Evolutionary conservation across 139 green algal genomes (phyloP), one percentile per base, ranked within the genome.

Genomic region (Pedinophyceae sp.): DNA sequence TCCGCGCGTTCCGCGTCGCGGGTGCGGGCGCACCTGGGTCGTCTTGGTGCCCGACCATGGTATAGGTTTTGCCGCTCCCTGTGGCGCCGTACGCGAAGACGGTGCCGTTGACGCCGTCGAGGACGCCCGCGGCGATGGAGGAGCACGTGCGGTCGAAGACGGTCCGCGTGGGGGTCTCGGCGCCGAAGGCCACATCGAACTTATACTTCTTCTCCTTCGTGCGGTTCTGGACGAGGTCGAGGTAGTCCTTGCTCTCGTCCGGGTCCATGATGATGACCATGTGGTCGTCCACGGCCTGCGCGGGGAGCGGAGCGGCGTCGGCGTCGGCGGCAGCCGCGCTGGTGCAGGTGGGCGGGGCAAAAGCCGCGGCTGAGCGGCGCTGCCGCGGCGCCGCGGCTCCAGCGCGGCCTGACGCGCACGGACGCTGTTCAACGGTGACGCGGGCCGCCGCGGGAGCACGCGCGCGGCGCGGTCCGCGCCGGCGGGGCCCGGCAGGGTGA

Each of bases 1-100:
- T n/a, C n/a, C n/a, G n/a, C n/a, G n/a, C n/a, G n/a, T n/a, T n/a
- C n/a, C n/a, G n/a, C n/a, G n/a, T n/a, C n/a, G n/a, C n/a, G n/a
- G n/a, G n/a, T n/a, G n/a, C n/a, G n/a, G n/a, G n/a, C n/a, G n/a
- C n/a, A n/a, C 48, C 48, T 5, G 48, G 48, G 24, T 53, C 48
- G 22, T 53, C 48, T 23, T 53, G 22, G 22, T 20, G 6, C 6
- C 53, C 30, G n/a, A 59, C 53, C 53, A 59, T 59, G 3, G 53
- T 59, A 34, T 59, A 46, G 18, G 53, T 59, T 34, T 59, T 59
- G 30, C 53, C 53, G 38, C 30, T 51, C 5, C 53, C 53, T 18
- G 53, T 59, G 3, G 53, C 53, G 10, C 53, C 53, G 22, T 59
- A 59, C 20, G 53, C 53, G 29, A 59, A 59, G 13, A 59, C 53